Evolutionary conservation across 768 basidiomycete genomes (phyloP), one percentile per base, ranked within the genome.

Genomic region (Pisolithus sp.): DNA sequence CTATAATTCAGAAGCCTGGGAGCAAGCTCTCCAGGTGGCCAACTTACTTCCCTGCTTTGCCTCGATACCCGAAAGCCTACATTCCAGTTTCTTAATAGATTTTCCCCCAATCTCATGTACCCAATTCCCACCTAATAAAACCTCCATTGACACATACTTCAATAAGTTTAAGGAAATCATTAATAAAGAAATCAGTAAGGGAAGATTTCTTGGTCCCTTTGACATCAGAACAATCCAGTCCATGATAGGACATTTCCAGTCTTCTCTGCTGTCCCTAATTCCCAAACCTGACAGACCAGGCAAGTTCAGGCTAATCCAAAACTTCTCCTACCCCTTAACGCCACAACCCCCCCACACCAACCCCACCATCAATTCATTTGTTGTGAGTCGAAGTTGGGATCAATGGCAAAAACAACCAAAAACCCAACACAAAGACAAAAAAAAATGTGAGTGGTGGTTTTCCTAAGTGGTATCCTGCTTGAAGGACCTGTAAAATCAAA

Each of bases 1-100:
- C 0, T 72, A 74, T 51, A 47, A 57, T 0, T 51, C 63, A 0
- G 53, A 61, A 0, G 60, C 47, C 0, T 78, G 76, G 76, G 46
- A 65, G 1, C 1, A 7, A 0, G 49, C 56, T 0, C 65, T 75
- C 0, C 6, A 13, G 1, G 3, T 24, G 18, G 38, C 38, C 15
- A 39, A 39, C 38, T 12, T 39, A 17, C 38, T 39, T 7, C 38
- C 38, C 5, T n/a, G 38, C 38, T 39, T 39, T 12, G 17, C 38
- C 38, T 17, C 38, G 5, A 39, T 39, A 4, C 38, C 38, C 38
- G 6, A 39, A 39, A 39, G 28, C 28, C 28, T 30, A 30, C 28
- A 8, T 30, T 30, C 28, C 7, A 6, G 28, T 30, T 30, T 30
- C 28, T 4, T 30, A 30, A 30, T 30, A 30, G 28, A 30, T 30